These are phyloP conservation scores for Gastrodia elata DNA, from an alignment of 106 monocot species.

Conservation along the genomic window DNA sequence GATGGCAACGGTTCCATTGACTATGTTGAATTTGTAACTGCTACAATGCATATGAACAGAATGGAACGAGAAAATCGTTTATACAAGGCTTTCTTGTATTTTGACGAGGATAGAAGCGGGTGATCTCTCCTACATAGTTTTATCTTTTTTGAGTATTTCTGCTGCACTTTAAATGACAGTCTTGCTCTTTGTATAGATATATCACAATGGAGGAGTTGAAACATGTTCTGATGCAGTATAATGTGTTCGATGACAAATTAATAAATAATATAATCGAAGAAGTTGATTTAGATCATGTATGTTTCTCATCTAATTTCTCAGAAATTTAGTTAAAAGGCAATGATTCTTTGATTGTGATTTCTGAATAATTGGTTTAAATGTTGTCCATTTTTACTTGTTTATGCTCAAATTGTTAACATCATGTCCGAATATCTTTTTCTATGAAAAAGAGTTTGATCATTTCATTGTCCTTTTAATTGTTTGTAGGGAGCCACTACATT, in stretches of 20 bases:
- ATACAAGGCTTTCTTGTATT: conserved; percentile 72
- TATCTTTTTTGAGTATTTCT: not conserved
- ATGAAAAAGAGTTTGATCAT: no score
- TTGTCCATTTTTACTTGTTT: not conserved
- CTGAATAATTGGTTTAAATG: not conserved
- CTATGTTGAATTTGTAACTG: conserved; percentile 73
- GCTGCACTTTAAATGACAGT: not conserved
- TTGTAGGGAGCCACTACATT: no score
- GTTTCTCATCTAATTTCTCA: conserved; percentile 3
- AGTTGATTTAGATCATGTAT: conserved; percentile 70
- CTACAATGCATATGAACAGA: conserved; percentile 79
- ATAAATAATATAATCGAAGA: conserved; percentile 71
- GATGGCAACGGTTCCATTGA: conserved; percentile 82
- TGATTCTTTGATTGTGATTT: not conserved
- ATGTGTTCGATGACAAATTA: conserved; percentile 50
- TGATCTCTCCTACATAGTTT: conserved; percentile 13
- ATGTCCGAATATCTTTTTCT: no score
- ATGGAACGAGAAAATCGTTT: conserved; percentile 70
- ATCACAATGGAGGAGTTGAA: conserved; percentile 78
- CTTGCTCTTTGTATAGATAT: conserved; percentile 28
- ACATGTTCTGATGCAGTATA: conserved; percentile 61
- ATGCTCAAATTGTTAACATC: not conserved
- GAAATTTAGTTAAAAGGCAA: not conserved
- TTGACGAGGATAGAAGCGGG: conserved; percentile 81
- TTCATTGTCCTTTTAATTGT: no score